phyloP scores from a whole-genome alignment of 768 basidiomycete species.

The Suillus sp. region DNA sequence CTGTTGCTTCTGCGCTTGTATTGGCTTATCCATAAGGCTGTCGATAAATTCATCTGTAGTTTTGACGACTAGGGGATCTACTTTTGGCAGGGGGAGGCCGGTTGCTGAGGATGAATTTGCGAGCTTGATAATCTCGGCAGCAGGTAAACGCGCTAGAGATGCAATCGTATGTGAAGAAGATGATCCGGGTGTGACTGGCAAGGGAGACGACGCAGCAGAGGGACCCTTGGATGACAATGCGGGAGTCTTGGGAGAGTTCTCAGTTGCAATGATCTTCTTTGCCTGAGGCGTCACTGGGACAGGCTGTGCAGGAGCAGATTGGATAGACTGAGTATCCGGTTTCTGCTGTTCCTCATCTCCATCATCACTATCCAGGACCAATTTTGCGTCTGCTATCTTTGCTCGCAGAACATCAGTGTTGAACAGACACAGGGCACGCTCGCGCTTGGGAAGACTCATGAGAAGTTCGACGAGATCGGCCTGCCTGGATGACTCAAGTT shows the following conservation, averaged over 20 bases:
- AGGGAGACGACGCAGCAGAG: constrained; percentile 69
- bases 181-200: constrained; percentile 61
- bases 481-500: constrained; percentile 61
- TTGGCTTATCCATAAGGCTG: constrained; percentile 53
- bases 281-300: constrained; percentile 62
- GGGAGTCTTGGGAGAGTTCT: constrained; percentile 70
- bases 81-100: constrained; percentile 63
- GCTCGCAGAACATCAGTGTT: constrained; percentile 75
- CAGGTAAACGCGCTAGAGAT: constrained; percentile 72
- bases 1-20: constrained; percentile 71
- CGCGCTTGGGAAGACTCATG: constrained; percentile 85
- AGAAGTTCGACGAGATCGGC: constrained; percentile 73
- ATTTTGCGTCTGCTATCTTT: constrained; percentile 82
- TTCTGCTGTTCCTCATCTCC: constrained; percentile 46
- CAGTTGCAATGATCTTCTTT: constrained; percentile 49
- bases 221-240: constrained; percentile 75
- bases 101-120: constrained; percentile 49
- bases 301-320: constrained; percentile 29
- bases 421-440: constrained; percentile 90
- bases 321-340: constrained; percentile 29
- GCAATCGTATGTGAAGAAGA: constrained; percentile 58
- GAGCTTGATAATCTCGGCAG: constrained; percentile 71
- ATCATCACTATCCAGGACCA: constrained; percentile 75
- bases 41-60: constrained; percentile 77
- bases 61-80: constrained; percentile 67